Evolutionary conservation across 2,329 filamentous ascomycete genomes (phyloP).

Genomic region (Tolypocladium ovalisporum): DNA sequence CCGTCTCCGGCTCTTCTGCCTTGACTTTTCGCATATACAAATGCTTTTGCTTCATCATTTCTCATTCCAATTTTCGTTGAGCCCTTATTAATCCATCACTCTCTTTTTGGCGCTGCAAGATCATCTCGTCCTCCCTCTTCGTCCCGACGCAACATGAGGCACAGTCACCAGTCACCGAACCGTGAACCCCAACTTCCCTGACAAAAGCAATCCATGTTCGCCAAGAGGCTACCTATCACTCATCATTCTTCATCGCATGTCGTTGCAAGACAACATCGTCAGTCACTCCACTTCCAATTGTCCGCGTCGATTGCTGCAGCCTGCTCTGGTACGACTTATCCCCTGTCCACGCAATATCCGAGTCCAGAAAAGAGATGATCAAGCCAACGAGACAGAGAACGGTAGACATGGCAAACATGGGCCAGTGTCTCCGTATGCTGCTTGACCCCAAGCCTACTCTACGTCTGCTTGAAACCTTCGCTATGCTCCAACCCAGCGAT

Average conservation of each 20-base stretch:
- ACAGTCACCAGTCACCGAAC: not conserved
- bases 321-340: not conserved
- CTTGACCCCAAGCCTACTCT: slow-evolving; percentile 1
- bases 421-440: slow-evolving; percentile 3
- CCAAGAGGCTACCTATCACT: not conserved
- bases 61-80: not conserved
- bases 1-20: not conserved
- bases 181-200: not conserved
- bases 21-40: not conserved
- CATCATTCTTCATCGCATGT: not conserved
- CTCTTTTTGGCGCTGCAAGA: too few relatives aligned
- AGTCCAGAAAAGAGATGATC: not conserved
- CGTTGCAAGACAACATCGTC: not conserved
- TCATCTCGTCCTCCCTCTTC: not conserved
- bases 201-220: not conserved
- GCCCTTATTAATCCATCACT: not conserved
- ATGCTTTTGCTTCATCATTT: too few relatives aligned
- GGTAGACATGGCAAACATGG: not conserved
- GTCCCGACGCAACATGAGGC: not conserved
- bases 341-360: not conserved
- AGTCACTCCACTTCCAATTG: not conserved
- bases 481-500: slow-evolving; percentile 3
- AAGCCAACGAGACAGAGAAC: not conserved
- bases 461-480: slow-evolving; percentile 3
- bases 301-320: not conserved